Base-by-base conservation (phyloP, 768 basidiomycete genomes). In the Rubroboletus satanas region DNA sequence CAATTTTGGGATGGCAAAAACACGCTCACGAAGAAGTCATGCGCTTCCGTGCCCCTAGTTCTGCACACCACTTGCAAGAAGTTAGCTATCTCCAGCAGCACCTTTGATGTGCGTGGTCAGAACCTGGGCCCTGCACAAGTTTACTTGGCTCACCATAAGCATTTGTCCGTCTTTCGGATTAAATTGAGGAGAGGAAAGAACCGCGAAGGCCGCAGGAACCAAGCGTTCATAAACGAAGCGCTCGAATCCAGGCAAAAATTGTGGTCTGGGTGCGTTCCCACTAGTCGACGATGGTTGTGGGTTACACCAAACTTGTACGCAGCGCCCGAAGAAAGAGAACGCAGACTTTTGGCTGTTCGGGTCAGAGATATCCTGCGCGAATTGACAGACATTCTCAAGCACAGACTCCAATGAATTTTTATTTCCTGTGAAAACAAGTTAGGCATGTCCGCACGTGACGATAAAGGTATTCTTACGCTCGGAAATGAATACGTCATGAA, bases 1-100 rank as follows among this genome's bases (percentile, higher is more conserved):
- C 93, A 94, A 58, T 86, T 83, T 73, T 96, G 85, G 9, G 92
- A 84, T 1, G 97, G 95, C 18, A 99, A 80, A 72, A 92, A 93
- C 29, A 85, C 82, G 49, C 76, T 77, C 12, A 85, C 71, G 64
- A 99, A 83, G 71, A 87, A 96, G 50, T 87, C 81, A 67, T 88
- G 83, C 0, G 88, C 88, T 74, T 98, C 96, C 47, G 81, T 72
- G 1, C 90, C 90, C 58, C 97, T 77, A 12, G 83, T 85, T 66
- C 83, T 85, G 60, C 83, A 81, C 8, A 96, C 79, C 0, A 81
- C 77, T 66, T 97, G 91, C 38, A 98, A 74, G 45, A 98, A 79
- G 62, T 83, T 85, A 44, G 90, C 88, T 51, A 98, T 87, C 68
- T 99, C 97, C 60, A 90, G 83, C 21, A 98, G 75, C 50, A 95